These are phyloP conservation scores for Venustampulla echinocandica DNA, from an alignment of 495 filamentous ascomycete species.

Conservation along the genomic window DNA sequence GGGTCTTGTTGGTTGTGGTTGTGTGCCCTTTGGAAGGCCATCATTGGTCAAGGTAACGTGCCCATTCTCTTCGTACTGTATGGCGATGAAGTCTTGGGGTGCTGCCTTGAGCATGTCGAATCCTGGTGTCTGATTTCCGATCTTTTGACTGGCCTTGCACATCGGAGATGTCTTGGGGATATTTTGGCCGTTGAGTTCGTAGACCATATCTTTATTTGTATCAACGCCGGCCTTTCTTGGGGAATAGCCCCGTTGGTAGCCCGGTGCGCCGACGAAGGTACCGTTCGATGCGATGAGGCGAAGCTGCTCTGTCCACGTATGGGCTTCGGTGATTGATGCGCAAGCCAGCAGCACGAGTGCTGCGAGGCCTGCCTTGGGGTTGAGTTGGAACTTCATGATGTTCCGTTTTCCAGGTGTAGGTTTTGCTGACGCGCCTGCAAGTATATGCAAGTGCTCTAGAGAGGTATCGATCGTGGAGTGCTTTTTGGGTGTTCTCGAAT, in stretches of 20 bases:
- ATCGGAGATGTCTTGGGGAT: slow-evolving; percentile 32
- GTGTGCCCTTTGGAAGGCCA: slow-evolving; percentile 30
- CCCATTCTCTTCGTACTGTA: slow-evolving; percentile 79
- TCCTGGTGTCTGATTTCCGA: slow-evolving; percentile 42
- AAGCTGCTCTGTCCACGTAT: slow-evolving; percentile 64
- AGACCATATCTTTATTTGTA: slow-evolving; percentile 40
- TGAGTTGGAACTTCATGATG: slow-evolving; percentile 7
- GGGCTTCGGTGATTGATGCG: slow-evolving; percentile 6
- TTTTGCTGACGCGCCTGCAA: slow-evolving; percentile 7
- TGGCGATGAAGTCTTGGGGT: slow-evolving; percentile 59
- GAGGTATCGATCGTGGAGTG: neutral
- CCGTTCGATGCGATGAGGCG: slow-evolving; percentile 63
- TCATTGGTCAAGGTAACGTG: slow-evolving; percentile 51
- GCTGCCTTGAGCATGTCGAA: slow-evolving; percentile 57
- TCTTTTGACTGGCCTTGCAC: slow-evolving; percentile 47
- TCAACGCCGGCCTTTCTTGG: slow-evolving; percentile 40
- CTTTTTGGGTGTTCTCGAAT: neutral
- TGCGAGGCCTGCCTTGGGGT: neutral
- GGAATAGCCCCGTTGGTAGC: slow-evolving; percentile 57
- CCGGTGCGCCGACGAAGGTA: slow-evolving; percentile 57
- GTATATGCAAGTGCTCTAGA: slow-evolving; percentile 1
- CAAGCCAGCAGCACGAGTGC: slow-evolving; percentile 2
- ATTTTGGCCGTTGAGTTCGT: slow-evolving; percentile 37
- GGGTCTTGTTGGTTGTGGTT: slow-evolving; percentile 49
- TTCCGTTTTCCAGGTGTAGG: neutral